Evolutionary conservation across 108 stramenopile genomes (phyloP).

Genomic region (Pelagomonas calceolata): DNA sequence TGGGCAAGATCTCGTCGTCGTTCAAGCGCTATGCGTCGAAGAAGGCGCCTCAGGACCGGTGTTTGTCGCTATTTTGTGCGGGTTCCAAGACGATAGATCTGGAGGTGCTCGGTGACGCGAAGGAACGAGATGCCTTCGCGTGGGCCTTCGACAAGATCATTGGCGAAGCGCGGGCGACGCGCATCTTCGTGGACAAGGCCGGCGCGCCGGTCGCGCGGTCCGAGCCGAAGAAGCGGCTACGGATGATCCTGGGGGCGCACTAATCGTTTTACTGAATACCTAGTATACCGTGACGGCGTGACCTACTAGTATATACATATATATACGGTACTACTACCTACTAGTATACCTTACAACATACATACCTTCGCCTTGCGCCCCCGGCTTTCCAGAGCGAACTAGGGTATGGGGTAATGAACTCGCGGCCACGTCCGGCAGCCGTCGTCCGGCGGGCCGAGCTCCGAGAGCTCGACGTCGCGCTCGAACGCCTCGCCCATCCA

Average conservation of each 20-base stretch:
- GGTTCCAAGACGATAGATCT: slow-evolving; percentile 16
- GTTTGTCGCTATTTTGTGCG: slow-evolving; percentile 23
- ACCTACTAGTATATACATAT: no score
- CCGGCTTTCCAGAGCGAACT: no score
- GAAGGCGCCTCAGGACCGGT: slow-evolving; percentile 5
- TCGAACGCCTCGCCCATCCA: no score
- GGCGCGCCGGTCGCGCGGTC: slow-evolving; percentile 11
- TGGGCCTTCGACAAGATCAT: slow-evolving; percentile 17
- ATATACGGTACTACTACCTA: no score
- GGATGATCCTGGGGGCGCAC: slow-evolving; percentile 1
- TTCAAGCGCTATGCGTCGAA: slow-evolving; percentile 9
- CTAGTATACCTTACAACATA: no score
- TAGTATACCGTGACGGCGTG: no score
- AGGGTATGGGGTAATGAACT: no score
- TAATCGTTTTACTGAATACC: background rate
- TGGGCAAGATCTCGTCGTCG: slow-evolving; percentile 17
- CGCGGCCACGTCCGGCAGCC: no score
- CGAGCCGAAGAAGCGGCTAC: slow-evolving; percentile 17
- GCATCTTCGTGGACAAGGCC: slow-evolving; percentile 25
- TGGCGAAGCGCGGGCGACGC: slow-evolving; percentile 19
- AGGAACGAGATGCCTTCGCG: slow-evolving; percentile 13
- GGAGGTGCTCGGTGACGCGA: slow-evolving; percentile 12
- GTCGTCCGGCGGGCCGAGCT: no score
- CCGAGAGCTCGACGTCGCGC: no score
- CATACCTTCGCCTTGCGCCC: no score